Conservation (phyloP, 345 rosid species). For the Erodium maritimum region DNA sequence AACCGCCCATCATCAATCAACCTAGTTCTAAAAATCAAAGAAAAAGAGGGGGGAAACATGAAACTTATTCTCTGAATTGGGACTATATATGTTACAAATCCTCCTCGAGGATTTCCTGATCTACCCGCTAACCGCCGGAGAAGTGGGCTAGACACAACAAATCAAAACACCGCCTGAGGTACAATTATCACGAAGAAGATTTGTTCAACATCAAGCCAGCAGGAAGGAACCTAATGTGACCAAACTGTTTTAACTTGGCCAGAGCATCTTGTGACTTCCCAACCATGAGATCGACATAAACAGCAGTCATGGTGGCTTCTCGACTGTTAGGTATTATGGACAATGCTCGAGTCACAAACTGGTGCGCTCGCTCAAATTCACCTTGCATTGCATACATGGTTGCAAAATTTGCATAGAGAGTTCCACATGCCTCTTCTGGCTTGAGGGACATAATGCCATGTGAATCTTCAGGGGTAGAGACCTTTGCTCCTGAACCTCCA, state of each 20-base stretch:
- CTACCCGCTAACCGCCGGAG: too few relatives aligned
- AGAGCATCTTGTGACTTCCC: constrained; percentile 75
- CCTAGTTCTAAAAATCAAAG: too few relatives aligned
- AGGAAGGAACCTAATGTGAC: constrained; percentile 51
- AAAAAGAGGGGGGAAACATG: too few relatives aligned
- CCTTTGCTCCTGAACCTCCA: constrained; percentile 28
- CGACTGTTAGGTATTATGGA: constrained; percentile 42
- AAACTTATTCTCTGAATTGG: too few relatives aligned
- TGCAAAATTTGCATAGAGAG: constrained; percentile 69
- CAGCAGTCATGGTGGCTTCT: constrained; percentile 70
- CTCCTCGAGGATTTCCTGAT: too few relatives aligned
- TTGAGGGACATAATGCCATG: constrained; percentile 37
- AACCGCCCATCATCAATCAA: too few relatives aligned
- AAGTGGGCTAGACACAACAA: not conserved
- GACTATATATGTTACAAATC: too few relatives aligned
- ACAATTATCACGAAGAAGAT: not conserved
- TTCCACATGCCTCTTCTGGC: constrained; percentile 86
- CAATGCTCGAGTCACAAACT: constrained; percentile 47
- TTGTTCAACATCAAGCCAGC: constrained; percentile 1
- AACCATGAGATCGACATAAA: constrained; percentile 60
- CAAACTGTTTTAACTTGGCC: constrained; percentile 63
- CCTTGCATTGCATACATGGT: constrained; percentile 58
- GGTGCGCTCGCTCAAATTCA: constrained; percentile 52
- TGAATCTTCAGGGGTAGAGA: constrained; percentile 15
- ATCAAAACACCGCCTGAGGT: constrained; percentile 16